phyloP scores from a whole-genome alignment of 1,284 basidiomycete species.

The Tilletia walkeri region DNA sequence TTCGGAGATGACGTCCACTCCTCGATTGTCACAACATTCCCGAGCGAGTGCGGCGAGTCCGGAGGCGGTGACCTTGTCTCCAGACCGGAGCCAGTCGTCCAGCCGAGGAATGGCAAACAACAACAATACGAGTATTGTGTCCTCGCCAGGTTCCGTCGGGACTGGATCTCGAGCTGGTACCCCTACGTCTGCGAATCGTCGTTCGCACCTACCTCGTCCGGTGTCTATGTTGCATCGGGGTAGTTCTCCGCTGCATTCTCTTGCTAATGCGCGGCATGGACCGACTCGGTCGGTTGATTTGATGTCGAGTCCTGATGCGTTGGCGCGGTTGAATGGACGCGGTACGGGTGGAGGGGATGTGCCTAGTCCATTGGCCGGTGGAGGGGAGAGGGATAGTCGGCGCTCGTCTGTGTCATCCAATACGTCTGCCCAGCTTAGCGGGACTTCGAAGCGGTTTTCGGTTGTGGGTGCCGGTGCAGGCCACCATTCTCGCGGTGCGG shows the following conservation, averaged over 20 bases:
- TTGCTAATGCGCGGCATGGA: background rate
- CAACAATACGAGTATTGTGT: background rate
- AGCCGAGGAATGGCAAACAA: background rate
- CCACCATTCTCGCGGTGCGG: too few relatives aligned
- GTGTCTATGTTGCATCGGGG: conserved; percentile 34
- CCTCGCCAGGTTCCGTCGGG: background rate
- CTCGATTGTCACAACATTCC: background rate
- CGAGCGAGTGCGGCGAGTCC: background rate
- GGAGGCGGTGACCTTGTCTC: background rate
- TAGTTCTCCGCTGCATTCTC: background rate
- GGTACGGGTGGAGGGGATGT: too few relatives aligned
- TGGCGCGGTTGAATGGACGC: too few relatives aligned
- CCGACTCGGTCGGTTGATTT: conserved; percentile 11
- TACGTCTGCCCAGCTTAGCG: background rate
- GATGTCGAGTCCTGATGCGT: background rate
- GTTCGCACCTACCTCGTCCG: conserved; percentile 33
- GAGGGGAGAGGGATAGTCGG: background rate
- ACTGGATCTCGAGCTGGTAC: conserved; percentile 19
- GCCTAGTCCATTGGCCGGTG: too few relatives aligned
- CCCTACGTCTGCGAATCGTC: conserved; percentile 17
- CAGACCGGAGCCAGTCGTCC: background rate
- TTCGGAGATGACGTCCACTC: background rate
- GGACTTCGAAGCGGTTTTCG: background rate
- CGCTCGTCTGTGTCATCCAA: background rate
- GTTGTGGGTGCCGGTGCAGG: too few relatives aligned